phyloP scores from a whole-genome alignment of 1,284 basidiomycete genomes.

The Ceratobasidium sp. region DNA sequence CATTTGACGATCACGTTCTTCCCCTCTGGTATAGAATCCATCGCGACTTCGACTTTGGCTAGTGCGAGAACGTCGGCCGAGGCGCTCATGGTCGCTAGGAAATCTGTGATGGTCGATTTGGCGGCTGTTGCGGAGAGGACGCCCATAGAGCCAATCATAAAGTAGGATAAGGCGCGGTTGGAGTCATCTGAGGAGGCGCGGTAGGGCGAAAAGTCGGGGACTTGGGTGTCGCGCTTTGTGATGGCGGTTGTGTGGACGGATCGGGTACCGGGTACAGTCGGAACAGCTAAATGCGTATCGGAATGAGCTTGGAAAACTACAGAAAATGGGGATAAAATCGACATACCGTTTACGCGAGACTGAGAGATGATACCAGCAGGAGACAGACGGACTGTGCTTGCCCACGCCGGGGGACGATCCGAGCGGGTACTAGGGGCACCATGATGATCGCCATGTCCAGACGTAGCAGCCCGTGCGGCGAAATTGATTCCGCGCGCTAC shows the following conservation, averaged over 20 bases:
- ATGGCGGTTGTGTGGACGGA: slow-evolving; percentile 78
- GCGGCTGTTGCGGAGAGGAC: slow-evolving; percentile 94
- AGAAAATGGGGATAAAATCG: slow-evolving; percentile 40
- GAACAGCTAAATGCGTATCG: slow-evolving; percentile 64
- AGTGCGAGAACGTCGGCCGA: slow-evolving; percentile 98
- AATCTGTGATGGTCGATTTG: slow-evolving; percentile 94
- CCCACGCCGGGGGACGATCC: slow-evolving; percentile 76
- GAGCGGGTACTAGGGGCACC: slow-evolving; percentile 68
- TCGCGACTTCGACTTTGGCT: slow-evolving; percentile 97
- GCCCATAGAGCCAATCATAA: slow-evolving; percentile 97
- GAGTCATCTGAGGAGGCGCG: slow-evolving; percentile 75
- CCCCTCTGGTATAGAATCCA: slow-evolving; percentile 93
- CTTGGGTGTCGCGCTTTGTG: slow-evolving; percentile 65
- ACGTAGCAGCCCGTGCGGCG: slow-evolving; percentile 71
- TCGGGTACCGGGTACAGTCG: slow-evolving; percentile 73
- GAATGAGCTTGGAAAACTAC: background rate
- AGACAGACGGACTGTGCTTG: slow-evolving; percentile 67
- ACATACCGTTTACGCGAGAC: slow-evolving; percentile 78
- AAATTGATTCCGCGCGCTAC: slow-evolving; percentile 77
- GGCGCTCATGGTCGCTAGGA: slow-evolving; percentile 95
- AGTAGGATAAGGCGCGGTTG: slow-evolving; percentile 93
- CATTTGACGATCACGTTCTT: slow-evolving; percentile 99
- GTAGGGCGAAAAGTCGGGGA: slow-evolving; percentile 92
- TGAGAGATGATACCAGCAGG: slow-evolving; percentile 72
- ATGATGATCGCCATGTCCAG: slow-evolving; percentile 71